These are phyloP conservation scores for Magnaporthiopsis poae DNA, from an alignment of 2,329 filamentous ascomycete genomes.

Conservation along the genomic window DNA sequence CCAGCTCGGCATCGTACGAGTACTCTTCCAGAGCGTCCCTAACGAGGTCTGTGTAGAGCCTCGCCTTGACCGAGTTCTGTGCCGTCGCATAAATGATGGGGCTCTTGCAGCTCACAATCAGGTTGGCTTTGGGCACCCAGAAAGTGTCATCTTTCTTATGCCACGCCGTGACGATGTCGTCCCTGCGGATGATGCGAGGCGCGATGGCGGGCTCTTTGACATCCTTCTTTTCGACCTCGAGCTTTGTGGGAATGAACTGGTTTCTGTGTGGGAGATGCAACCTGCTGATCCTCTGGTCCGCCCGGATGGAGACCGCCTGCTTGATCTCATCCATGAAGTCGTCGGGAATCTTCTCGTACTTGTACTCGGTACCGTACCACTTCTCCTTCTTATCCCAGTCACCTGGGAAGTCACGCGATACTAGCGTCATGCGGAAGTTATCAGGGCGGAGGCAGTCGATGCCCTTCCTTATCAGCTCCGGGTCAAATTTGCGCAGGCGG, in stretches of 20 bases:
- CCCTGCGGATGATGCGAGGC: slow-evolving; percentile 77
- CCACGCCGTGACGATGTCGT: slow-evolving; percentile 73
- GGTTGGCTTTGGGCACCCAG: slow-evolving; percentile 90
- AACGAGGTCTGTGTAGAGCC: slow-evolving; percentile 75
- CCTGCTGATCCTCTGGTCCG: slow-evolving; percentile 52
- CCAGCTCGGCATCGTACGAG: slow-evolving; percentile 89
- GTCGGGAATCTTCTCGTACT: slow-evolving; percentile 64
- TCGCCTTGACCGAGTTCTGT: slow-evolving; percentile 66
- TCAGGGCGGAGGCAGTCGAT: slow-evolving; percentile 70
- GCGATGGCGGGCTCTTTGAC: slow-evolving; percentile 62
- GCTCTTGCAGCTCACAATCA: slow-evolving; percentile 71
- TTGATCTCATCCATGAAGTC: slow-evolving; percentile 65
- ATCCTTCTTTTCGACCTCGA: slow-evolving; percentile 92
- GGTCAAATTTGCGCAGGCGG: slow-evolving; percentile 70
- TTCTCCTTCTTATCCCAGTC: slow-evolving; percentile 82
- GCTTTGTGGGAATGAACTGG: slow-evolving; percentile 85
- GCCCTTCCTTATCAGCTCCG: slow-evolving; percentile 63
- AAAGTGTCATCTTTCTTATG: slow-evolving; percentile 98
- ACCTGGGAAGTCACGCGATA: slow-evolving; percentile 75
- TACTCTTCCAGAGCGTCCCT: slow-evolving; percentile 85
- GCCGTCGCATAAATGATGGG: slow-evolving; percentile 72
- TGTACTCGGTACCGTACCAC: slow-evolving; percentile 97
- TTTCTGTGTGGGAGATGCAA: slow-evolving; percentile 86
- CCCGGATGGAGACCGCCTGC: slow-evolving; percentile 48
- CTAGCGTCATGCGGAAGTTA: slow-evolving; percentile 76